These are phyloP conservation scores for Cryptococcus neoformans DNA, from an alignment of 1,284 basidiomycete genomes.

Conservation along the genomic window DNA sequence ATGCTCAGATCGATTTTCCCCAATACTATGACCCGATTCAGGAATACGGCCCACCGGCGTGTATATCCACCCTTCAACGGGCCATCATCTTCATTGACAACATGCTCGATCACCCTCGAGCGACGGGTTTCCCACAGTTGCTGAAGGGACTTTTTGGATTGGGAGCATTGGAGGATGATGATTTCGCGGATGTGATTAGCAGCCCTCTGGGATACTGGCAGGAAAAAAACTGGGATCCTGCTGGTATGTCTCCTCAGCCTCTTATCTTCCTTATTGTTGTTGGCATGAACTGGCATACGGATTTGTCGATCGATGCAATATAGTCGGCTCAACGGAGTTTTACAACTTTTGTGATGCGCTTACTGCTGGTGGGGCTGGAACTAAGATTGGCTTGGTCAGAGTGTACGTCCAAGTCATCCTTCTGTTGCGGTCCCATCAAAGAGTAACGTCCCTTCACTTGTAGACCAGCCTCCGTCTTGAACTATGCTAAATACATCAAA, in stretches of 20 bases:
- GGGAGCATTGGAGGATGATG: constrained; percentile 62
- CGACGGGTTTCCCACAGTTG: constrained; percentile 46
- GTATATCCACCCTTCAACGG: constrained; percentile 65
- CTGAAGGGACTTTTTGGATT: constrained; percentile 75
- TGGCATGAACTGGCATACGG: too few relatives aligned
- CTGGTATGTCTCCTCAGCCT: constrained; percentile 22
- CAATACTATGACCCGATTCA: constrained; percentile 83
- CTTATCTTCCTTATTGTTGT: constrained; percentile 12
- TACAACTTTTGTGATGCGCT: constrained; percentile 63
- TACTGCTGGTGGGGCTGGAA: constrained; percentile 40
- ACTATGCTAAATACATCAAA: constrained; percentile 74
- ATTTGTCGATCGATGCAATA: neutral
- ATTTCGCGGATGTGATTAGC: constrained; percentile 69
- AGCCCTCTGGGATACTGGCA: constrained; percentile 56
- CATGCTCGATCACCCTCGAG: constrained; percentile 55
- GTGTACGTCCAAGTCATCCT: constrained; percentile 50
- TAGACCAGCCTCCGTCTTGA: constrained; percentile 56
- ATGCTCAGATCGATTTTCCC: constrained; percentile 55
- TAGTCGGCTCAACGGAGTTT: constrained; percentile 35
- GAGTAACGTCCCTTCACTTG: neutral
- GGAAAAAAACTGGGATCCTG: constrained; percentile 71
- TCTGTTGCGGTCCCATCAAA: neutral
- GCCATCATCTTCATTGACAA: constrained; percentile 63
- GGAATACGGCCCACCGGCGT: constrained; percentile 65
- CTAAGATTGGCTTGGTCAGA: constrained; percentile 28